Base-by-base conservation (phyloP, 2,329 filamentous ascomycete species). In the Cladorrhinum sp. region DNA sequence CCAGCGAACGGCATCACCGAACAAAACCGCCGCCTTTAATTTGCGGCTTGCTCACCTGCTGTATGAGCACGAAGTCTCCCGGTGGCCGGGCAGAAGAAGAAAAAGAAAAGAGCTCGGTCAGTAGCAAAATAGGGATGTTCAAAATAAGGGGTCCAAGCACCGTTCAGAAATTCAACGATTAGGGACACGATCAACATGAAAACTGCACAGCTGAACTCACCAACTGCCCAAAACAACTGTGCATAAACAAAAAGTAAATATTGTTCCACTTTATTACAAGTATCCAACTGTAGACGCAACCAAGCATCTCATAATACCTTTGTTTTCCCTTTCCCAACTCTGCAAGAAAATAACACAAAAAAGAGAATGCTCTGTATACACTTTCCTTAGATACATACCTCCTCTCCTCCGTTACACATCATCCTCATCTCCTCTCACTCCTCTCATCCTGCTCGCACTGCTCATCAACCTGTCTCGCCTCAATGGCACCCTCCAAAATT, bases 381-480 rank as follows among this genome's bases (percentile, higher is more conserved):
- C 16, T 20, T 30, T 18, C 6, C 12, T 20, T 33, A 10, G 28
- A 39, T 39, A 51, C 53, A 42, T 36, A 12, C 21, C 36, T 55
- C 33, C 20, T 55, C 9, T 39, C 30, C n/a, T n/a, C n/a, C n/a
- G n/a, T n/a, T n/a, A n/a, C n/a, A 24, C 3, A 26, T 23, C 4
- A 21, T 8, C 18, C 36, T 39, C 16, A 57, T 4, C 14, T 14
- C 54, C 49, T 49, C 33, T 30, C 36, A 30, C 14, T 49, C 39
- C n/a, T 28, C 54, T 57, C 54, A 33, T 57, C 54, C 39, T 23
- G 14, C 54, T 57, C 54, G 20, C 54, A 57, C 54, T 46, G 33
- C 33, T 57, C 54, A 23, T 36, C 21, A 28, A 39, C 24, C 51
- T 55, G 53, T 24, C 46, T 57, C 51, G 46, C 52, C 26, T 58